Evolutionary conservation across 768 basidiomycete genomes (phyloP), one percentile per base, ranked within the genome.

Genomic region (Suillus hirtellus): DNA sequence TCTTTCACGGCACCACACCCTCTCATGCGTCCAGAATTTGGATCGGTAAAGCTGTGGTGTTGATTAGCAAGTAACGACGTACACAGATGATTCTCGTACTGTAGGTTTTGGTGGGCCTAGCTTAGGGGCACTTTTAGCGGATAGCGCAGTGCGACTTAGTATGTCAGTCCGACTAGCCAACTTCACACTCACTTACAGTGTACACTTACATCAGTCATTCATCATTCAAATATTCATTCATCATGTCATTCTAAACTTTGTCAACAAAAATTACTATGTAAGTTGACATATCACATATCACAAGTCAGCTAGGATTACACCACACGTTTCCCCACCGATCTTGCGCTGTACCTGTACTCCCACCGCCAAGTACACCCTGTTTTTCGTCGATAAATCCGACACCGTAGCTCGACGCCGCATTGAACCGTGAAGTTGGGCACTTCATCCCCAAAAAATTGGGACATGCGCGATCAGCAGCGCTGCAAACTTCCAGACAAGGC

Each of bases 401-500:
- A 2, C 89, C 92, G 69, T 94, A 93, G 71, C 88, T 92, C 49
- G 72, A 72, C 4, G 75, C 80, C 0, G 90, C 90, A 63, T 89
- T 90, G 68, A 88, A 89, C 42, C 73, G 69, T 56, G 76, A 69
- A 14, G 80, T 69, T 2, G 92, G 93, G 66, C 93, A 95, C 64
- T 76, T 75, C 76, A 92, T 90, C 2, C 84, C 82, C 11, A 96
- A 66, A 68, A 92, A 86, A 35, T 80, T 79, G 4, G 93, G 93
- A 71, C 93, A 96, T 12, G 90, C 84, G 34, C 93, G 84, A 66
- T 90, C 89, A 27, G 84, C 86, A 1, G 83, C 81, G 19, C 85
- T 81, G 75, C 94, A 96, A 37, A 83, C 84, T 76, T 93, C 94
- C 11, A 93, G 75, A 71, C 93, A 95, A 3, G 94, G 93, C 40